Evolutionary conservation across 2,329 filamentous ascomycete genomes (phyloP).

Genomic region (Periglandula ipomoeae): DNA sequence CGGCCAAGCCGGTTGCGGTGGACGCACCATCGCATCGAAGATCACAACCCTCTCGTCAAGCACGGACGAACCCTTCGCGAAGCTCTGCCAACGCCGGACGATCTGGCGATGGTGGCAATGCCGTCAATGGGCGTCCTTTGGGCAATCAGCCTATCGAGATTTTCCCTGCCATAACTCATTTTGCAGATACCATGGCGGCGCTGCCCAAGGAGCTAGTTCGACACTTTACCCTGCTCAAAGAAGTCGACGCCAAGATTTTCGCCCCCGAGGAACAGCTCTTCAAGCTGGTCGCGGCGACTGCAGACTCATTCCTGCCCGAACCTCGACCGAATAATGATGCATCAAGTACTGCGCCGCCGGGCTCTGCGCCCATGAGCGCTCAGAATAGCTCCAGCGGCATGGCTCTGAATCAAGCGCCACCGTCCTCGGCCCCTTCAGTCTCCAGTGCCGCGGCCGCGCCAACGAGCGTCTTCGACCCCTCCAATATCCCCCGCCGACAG

Average conservation of each 20-base stretch:
- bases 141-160: slow-evolving; percentile 56
- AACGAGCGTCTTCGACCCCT: slow-evolving; percentile 39
- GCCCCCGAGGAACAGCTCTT: slow-evolving; percentile 76
- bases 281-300: slow-evolving; percentile 59
- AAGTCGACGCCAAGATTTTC: slow-evolving; percentile 95
- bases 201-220: slow-evolving; percentile 91
- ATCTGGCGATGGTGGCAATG: slow-evolving; percentile 33
- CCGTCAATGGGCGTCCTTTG: slow-evolving; percentile 32
- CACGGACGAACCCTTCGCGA: slow-evolving; percentile 55
- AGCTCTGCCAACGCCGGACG: slow-evolving; percentile 39
- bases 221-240: slow-evolving; percentile 91
- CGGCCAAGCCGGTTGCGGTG: slow-evolving; percentile 37
- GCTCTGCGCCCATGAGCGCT: slow-evolving; percentile 38
- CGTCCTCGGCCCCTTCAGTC: slow-evolving; percentile 27
- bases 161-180: slow-evolving; percentile 60
- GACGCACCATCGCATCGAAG: slow-evolving; percentile 43
- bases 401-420: slow-evolving; percentile 25
- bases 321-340: slow-evolving; percentile 35
- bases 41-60: slow-evolving; percentile 56
- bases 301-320: slow-evolving; percentile 40
- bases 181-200: slow-evolving; percentile 85
- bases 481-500: slow-evolving; percentile 58
- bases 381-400: slow-evolving; percentile 39
- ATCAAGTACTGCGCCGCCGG: slow-evolving; percentile 30
- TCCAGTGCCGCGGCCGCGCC: slow-evolving; percentile 27